A percentile compares a stretch with the other conserved stretches of the same genome.
Evolutionary conservation across 2,329 filamentous ascomycete species (phyloP).

Genomic region (Paracamarosporium sp.): DNA sequence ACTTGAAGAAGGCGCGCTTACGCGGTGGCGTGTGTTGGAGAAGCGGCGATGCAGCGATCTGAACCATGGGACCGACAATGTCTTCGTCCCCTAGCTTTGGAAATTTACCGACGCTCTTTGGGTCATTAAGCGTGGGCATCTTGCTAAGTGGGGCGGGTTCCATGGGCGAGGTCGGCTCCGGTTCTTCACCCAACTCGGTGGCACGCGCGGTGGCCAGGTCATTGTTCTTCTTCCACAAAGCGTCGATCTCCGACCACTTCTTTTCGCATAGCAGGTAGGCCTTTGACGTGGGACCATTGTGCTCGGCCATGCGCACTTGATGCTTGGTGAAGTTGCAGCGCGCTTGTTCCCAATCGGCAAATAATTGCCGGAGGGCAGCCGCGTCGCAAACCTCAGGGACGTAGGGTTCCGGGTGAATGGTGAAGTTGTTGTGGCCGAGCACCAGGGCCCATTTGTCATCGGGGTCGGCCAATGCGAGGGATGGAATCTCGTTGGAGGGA

Average conservation of each 20-base stretch:
- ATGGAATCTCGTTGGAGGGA: constrained; percentile 64
- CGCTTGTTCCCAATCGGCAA: constrained; percentile 82
- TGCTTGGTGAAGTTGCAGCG: constrained; percentile 89
- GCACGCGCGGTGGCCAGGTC: constrained; percentile 64
- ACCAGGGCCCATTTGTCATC: constrained; percentile 83
- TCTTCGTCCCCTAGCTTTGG: constrained; percentile 87
- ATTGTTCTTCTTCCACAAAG: constrained; percentile 74
- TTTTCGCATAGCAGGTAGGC: constrained; percentile 84
- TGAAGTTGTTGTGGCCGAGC: constrained; percentile 93
- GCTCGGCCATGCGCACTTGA: constrained; percentile 83
- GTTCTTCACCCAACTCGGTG: constrained; percentile 40
- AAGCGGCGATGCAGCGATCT: constrained; percentile 45
- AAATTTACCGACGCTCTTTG: constrained; percentile 78
- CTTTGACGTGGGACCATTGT: constrained; percentile 89
- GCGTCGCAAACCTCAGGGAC: constrained; percentile 68
- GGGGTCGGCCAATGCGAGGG: constrained; percentile 71
- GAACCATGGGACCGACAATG: constrained; percentile 90
- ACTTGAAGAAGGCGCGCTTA: constrained; percentile 48
- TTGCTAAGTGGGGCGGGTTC: constrained; percentile 65
- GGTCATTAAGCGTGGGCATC: constrained; percentile 72
- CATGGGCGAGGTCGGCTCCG: constrained; percentile 48
- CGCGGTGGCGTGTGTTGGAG: constrained; percentile 47
- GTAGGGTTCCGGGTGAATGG: constrained; percentile 83
- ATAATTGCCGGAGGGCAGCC: constrained; percentile 68
- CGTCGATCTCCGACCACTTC: constrained; percentile 86